A percentile compares a stretch with the other conserved stretches of the same genome.
Conservation (phyloP, 345 rosid species). For the Cardamine chenopodiifolia region DNA sequence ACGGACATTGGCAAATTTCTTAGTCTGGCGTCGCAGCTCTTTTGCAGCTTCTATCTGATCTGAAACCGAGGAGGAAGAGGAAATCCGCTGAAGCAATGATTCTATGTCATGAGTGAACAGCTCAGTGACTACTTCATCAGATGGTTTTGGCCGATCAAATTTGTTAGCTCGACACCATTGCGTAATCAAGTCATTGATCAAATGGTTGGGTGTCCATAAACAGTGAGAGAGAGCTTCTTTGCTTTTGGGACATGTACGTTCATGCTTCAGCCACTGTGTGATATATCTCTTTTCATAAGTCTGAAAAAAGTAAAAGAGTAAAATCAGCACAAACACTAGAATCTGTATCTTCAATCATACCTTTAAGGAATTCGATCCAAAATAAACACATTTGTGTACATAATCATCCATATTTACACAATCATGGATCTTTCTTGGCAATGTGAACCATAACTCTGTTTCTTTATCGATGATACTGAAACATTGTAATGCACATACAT, state of each 20-base stretch:
- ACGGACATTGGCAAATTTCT: constrained; percentile 47
- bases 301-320: constrained; percentile 41
- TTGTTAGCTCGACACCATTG: constrained; percentile 51
- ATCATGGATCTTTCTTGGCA: background rate
- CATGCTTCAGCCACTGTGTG: constrained; percentile 45
- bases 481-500: background rate
- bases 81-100: constrained; percentile 53
- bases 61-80: constrained; percentile 43
- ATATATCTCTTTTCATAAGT: constrained; percentile 58
- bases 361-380: background rate
- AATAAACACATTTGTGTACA: background rate
- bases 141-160: constrained; percentile 41
- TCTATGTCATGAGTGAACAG: constrained; percentile 35
- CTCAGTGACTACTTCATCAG: constrained; percentile 33
- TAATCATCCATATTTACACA: background rate
- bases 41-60: constrained; percentile 55
- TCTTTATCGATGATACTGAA: background rate
- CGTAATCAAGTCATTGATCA: constrained; percentile 44
- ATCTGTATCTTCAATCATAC: background rate
- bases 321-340: constrained; percentile 10
- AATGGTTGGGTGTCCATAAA: constrained; percentile 48
- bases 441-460: constrained; percentile 31
- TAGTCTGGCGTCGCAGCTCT: constrained; percentile 54
- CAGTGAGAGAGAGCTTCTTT: constrained; percentile 49
- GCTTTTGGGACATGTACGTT: constrained; percentile 56